These are phyloP conservation scores for Leishmania aethiopica DNA, from an alignment of 208 protist species.

Conservation along the genomic window DNA sequence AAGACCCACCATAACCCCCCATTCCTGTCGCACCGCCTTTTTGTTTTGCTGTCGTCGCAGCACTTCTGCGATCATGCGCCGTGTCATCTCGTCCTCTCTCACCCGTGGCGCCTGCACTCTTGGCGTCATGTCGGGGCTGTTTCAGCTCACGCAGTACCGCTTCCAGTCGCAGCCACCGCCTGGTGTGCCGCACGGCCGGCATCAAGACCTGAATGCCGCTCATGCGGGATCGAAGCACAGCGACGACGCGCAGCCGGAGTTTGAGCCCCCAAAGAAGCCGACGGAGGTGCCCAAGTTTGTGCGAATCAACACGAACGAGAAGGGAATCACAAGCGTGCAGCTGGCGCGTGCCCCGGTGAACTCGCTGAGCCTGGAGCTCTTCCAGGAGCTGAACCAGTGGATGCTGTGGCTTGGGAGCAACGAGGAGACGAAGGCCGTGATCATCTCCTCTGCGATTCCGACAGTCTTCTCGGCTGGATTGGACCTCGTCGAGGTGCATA, in stretches of 20 bases:
- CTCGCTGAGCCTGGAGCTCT: conserved; percentile 71
- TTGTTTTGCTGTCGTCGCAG: neutral
- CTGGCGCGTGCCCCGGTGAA: conserved; percentile 68
- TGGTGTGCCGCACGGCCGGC: conserved; percentile 13
- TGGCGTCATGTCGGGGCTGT: conserved; percentile 8
- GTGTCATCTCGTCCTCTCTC: conserved; percentile 23
- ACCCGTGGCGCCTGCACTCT: conserved; percentile 17
- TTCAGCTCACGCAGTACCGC: conserved; percentile 19
- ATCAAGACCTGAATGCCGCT: neutral
- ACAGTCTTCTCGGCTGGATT: conserved; percentile 84
- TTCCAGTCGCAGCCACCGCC: conserved; percentile 33
- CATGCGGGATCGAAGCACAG: conserved; percentile 12
- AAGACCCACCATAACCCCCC: neutral
- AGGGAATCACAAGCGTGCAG: conserved; percentile 63
- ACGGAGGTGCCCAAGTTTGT: conserved; percentile 72
- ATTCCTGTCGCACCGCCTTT: neutral
- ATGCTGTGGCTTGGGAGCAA: conserved; percentile 84
- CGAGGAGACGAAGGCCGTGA: conserved; percentile 66
- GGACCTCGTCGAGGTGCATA: conserved; percentile 77
- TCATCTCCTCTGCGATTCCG: conserved; percentile 70
- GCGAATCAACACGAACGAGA: conserved; percentile 58
- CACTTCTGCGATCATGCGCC: conserved; percentile 23
- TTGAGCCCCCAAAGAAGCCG: conserved; percentile 70
- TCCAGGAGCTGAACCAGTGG: conserved; percentile 85
- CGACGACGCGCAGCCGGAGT: conserved; percentile 29